A percentile compares a stretch with the other conserved stretches of the same genome.
phyloP scores from a whole-genome alignment of 169 alveolate species.

The Plasmodium berghei region DNA sequence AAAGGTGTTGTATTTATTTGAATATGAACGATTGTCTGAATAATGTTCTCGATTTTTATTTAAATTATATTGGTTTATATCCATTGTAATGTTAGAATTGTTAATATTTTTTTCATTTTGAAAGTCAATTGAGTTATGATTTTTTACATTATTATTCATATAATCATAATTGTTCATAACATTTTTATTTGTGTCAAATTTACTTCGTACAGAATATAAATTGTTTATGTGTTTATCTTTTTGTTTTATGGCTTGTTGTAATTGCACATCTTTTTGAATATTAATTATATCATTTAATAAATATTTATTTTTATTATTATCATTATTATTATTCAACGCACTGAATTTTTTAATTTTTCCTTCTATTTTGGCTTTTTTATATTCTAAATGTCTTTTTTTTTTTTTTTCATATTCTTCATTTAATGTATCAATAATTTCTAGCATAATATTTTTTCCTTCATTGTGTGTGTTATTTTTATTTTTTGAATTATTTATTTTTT shows the following conservation, averaged over 20 bases:
- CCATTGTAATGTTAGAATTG: too few relatives aligned
- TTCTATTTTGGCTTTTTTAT: slow-evolving; percentile 73
- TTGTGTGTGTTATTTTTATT: neutral
- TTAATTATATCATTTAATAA: slow-evolving; percentile 14
- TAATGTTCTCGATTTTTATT: neutral
- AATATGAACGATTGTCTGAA: neutral
- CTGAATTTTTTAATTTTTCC: slow-evolving; percentile 64
- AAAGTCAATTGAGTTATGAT: too few relatives aligned
- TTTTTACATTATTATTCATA: neutral
- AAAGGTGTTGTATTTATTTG: slow-evolving; percentile 21
- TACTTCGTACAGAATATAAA: neutral
- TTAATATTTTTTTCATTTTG: too few relatives aligned
- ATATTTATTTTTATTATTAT: slow-evolving; percentile 26
- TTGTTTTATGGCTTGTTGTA: neutral
- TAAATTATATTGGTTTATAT: too few relatives aligned
- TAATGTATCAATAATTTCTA: slow-evolving; percentile 39
- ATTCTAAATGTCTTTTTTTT: slow-evolving; percentile 67
- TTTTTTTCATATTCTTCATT: slow-evolving; percentile 72
- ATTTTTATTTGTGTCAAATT: neutral
- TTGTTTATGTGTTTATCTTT: neutral
- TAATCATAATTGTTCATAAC: slow-evolving; percentile 6
- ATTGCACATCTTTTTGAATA: neutral
- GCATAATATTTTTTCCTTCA: slow-evolving; percentile 66
- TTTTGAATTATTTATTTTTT: neutral
- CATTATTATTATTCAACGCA: slow-evolving; percentile 55